Percentiles rank a stretch among this genome's conserved stretches.
Evolutionary conservation across 2,329 filamentous ascomycete species (phyloP).

Genomic region (Trichothecium sympodiale): DNA sequence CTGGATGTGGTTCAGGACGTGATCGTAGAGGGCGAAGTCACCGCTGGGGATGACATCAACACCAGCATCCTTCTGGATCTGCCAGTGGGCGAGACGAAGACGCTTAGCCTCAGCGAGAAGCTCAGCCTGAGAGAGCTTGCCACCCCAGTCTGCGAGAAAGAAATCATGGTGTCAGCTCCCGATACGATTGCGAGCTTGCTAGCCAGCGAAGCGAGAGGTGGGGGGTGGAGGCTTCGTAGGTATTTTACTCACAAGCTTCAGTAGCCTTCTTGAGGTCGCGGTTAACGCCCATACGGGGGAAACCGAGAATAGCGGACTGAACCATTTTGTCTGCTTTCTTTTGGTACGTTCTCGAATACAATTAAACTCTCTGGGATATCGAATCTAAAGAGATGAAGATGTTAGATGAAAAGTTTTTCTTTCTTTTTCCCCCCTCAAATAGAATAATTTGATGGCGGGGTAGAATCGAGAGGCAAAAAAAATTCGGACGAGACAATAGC

Average conservation of each 20-base stretch:
- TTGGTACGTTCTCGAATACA: background rate
- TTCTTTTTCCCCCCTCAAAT: too few relatives aligned
- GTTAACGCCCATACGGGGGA: conserved; percentile 96
- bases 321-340: conserved; percentile 38
- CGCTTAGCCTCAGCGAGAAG: conserved; percentile 93
- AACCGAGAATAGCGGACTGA: conserved; percentile 77
- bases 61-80: conserved; percentile 97
- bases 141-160: conserved; percentile 56
- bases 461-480: background rate
- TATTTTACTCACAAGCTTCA: conserved; percentile 63
- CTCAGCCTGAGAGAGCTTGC: conserved; percentile 85
- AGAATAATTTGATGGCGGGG: background rate
- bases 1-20: conserved; percentile 96
- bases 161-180: background rate
- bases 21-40: conserved; percentile 98
- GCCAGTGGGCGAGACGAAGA: conserved; percentile 94
- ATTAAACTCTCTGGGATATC: background rate
- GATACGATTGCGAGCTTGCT: conserved; percentile 12
- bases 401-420: background rate
- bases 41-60: conserved; percentile 98
- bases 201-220: conserved; percentile 6
- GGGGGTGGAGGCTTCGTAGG: conserved; percentile 4
- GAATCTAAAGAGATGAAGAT: background rate
- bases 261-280: conserved; percentile 99
- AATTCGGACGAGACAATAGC: conserved; percentile 1